These are phyloP conservation scores for Vachellia pachyceras DNA, from an alignment of 306 rosid species.

Conservation along the genomic window DNA sequence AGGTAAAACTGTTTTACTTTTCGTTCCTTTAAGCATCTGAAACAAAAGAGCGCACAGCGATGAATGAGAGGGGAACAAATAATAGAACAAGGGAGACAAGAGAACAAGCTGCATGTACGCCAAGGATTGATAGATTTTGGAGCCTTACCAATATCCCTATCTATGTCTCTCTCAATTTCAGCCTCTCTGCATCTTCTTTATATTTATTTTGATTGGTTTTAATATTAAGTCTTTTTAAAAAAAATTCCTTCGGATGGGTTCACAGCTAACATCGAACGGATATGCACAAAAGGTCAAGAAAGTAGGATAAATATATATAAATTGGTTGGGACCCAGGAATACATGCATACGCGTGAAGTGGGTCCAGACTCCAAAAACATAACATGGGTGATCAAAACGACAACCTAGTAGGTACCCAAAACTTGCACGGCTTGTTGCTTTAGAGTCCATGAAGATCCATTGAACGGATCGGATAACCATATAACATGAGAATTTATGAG, in stretches of 20 bases:
- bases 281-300: constrained; percentile 51
- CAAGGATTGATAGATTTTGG: constrained; percentile 36
- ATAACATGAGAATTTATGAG: background rate
- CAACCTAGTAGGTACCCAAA: background rate
- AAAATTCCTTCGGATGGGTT: constrained; percentile 22
- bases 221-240: background rate
- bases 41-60: background rate
- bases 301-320: constrained; percentile 31
- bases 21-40: constrained; percentile 38
- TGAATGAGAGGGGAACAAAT: constrained; percentile 16
- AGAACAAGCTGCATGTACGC: constrained; percentile 58
- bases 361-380: constrained; percentile 45
- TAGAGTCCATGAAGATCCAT: constrained; percentile 42
- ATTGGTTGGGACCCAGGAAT: constrained; percentile 41
- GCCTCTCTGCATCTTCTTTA: background rate
- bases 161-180: constrained; percentile 31
- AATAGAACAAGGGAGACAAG: constrained; percentile 50
- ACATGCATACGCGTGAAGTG: constrained; percentile 69
- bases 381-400: constrained; percentile 71
- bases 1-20: constrained; percentile 36
- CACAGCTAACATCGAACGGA: constrained; percentile 58
- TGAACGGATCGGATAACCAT: constrained; percentile 46
- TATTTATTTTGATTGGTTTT: background rate
- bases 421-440: constrained; percentile 31
- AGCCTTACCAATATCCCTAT: constrained; percentile 33